Evolutionary conservation across 306 rosid species (phyloP).

Genomic region (Alnus glutinosa): DNA sequence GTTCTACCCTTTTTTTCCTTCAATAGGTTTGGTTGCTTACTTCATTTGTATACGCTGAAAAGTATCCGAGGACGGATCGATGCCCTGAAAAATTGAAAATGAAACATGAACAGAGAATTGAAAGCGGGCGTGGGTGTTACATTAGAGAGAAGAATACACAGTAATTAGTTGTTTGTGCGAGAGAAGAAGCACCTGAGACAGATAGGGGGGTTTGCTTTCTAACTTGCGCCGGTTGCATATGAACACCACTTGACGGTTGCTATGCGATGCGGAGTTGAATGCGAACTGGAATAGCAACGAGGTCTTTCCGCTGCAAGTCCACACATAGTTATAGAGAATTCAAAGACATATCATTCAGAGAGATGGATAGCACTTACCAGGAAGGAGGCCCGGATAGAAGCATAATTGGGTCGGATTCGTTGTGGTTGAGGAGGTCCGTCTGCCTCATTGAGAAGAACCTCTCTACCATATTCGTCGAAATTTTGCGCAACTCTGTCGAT

Average conservation of each 20-base stretch:
- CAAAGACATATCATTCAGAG: background rate
- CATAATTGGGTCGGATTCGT: conserved; percentile 28
- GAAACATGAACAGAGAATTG: background rate
- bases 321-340: background rate
- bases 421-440: conserved; percentile 16
- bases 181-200: conserved; percentile 59
- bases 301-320: conserved; percentile 64
- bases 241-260: conserved; percentile 53
- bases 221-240: conserved; percentile 59
- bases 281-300: conserved; percentile 86
- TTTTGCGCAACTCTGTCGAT: background rate
- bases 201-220: conserved; percentile 81
- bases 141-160: background rate
- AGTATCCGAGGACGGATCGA: conserved; percentile 58
- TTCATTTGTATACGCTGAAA: conserved; percentile 76
- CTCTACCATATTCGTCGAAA: conserved; percentile 38
- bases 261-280: conserved; percentile 44
- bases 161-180: background rate
- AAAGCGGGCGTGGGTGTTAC: background rate
- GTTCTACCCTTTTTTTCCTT: background rate
- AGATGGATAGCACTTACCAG: conserved; percentile 33
- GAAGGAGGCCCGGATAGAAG: conserved; percentile 94
- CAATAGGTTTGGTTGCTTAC: conserved; percentile 38
- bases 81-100: conserved; percentile 48
- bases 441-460: conserved; percentile 55